A percentile compares a stretch with the other conserved stretches of the same genome.
These are phyloP conservation scores for Linnemannia hyalina DNA, from an alignment of 192 early-diverging fungal species.

Conservation along the genomic window DNA sequence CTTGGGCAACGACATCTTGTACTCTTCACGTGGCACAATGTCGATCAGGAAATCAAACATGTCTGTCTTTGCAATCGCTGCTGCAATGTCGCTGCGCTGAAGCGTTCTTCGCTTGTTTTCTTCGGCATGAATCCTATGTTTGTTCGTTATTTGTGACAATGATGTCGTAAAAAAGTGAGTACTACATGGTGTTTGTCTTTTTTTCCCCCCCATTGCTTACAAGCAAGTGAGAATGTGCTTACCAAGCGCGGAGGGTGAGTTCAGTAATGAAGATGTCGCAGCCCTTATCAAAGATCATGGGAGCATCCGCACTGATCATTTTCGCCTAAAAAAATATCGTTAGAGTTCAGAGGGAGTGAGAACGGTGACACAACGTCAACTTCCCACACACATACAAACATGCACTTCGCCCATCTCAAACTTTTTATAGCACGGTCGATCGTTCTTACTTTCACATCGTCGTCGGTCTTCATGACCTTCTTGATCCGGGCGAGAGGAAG, in stretches of 20 bases:
- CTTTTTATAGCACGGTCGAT: not conserved
- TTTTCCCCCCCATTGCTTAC: not conserved
- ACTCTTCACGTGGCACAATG: slow-evolving; percentile 93
- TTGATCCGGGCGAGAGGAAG: slow-evolving; percentile 96
- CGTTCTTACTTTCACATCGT: slow-evolving; percentile 87
- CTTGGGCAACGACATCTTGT: slow-evolving; percentile 58
- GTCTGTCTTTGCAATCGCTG: slow-evolving; percentile 89
- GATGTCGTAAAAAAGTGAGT: not conserved
- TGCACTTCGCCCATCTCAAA: not conserved
- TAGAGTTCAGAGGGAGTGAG: not conserved
- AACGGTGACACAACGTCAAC: not conserved
- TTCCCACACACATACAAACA: not conserved
- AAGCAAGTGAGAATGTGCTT: slow-evolving; percentile 1
- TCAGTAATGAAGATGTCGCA: slow-evolving; percentile 98
- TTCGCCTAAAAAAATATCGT: slow-evolving; percentile 46
- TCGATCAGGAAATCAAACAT: slow-evolving; percentile 99
- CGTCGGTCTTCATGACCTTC: slow-evolving; percentile 98
- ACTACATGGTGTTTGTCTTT: not conserved
- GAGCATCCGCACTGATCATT: slow-evolving; percentile 83
- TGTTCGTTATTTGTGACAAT: not conserved
- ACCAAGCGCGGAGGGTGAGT: slow-evolving; percentile 85
- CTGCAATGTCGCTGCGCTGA: slow-evolving; percentile 91
- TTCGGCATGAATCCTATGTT: slow-evolving; percentile 89
- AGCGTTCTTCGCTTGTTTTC: slow-evolving; percentile 97
- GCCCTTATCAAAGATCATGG: slow-evolving; percentile 94